phyloP scores from a whole-genome alignment of 352 stramenopile species.

The Phytophthora sansomeana region DNA sequence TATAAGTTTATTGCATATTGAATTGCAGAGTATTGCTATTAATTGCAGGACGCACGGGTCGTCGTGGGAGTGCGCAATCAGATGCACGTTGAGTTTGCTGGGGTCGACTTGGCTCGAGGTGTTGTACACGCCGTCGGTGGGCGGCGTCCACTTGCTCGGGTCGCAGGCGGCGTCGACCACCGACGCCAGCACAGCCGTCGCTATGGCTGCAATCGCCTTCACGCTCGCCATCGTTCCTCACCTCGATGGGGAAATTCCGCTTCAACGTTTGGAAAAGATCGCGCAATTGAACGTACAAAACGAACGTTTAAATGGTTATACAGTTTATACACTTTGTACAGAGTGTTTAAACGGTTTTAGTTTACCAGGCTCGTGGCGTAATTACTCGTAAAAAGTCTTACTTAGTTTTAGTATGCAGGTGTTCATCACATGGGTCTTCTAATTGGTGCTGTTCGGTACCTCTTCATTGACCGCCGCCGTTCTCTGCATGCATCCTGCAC shows the following conservation, averaged over 20 bases:
- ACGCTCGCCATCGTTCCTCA: background rate
- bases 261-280: background rate
- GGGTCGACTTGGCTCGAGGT: slow-evolving; percentile 53
- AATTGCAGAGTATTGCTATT: background rate
- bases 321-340: too few relatives aligned
- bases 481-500: too few relatives aligned
- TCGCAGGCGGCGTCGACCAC: slow-evolving; percentile 40
- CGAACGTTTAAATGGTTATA: too few relatives aligned
- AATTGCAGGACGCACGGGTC: slow-evolving; percentile 83
- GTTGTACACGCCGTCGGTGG: slow-evolving; percentile 75
- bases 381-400: too few relatives aligned
- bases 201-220: background rate
- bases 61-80: slow-evolving; percentile 97
- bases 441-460: too few relatives aligned
- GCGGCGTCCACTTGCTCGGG: slow-evolving; percentile 72
- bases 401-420: too few relatives aligned
- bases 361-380: too few relatives aligned
- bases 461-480: too few relatives aligned
- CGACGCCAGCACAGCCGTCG: slow-evolving; percentile 12
- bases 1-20: too few relatives aligned
- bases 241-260: slow-evolving; percentile 11
- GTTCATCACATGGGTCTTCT: too few relatives aligned
- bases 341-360: too few relatives aligned
- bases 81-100: slow-evolving; percentile 95
- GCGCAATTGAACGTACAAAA: too few relatives aligned